Conservation (phyloP, 2,329 filamentous ascomycete species). For the Didymella keratinophila region DNA sequence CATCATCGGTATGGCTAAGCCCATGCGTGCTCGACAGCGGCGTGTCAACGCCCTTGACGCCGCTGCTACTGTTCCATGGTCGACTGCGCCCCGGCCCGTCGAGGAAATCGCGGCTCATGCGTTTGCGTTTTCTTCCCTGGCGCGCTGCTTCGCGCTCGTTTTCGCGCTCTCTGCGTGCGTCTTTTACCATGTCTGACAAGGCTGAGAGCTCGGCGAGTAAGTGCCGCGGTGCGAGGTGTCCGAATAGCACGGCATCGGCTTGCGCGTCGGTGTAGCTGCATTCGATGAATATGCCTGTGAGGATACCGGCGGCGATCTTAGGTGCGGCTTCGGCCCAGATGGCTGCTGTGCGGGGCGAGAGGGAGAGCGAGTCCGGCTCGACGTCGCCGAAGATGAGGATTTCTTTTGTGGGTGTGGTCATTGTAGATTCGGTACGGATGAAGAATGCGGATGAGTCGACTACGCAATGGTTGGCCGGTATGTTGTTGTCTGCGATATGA, state of each 20-base stretch:
- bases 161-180: constrained; percentile 52
- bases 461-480: constrained; percentile 63
- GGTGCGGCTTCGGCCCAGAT: constrained; percentile 91
- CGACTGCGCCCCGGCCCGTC: constrained; percentile 22
- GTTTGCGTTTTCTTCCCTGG: constrained; percentile 70
- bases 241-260: constrained; percentile 79
- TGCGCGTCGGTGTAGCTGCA: constrained; percentile 90
- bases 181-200: constrained; percentile 75
- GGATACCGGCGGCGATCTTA: constrained; percentile 75
- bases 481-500: constrained; percentile 18
- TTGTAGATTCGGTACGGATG: constrained; percentile 71
- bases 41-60: constrained; percentile 25
- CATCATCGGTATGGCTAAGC: constrained; percentile 32
- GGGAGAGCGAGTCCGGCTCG: constrained; percentile 85
- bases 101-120: constrained; percentile 54
- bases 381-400: constrained; percentile 95
- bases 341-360: constrained; percentile 78
- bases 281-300: constrained; percentile 90
- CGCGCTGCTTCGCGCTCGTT: constrained; percentile 42
- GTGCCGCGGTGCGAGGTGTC: constrained; percentile 85
- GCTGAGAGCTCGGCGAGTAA: constrained; percentile 78
- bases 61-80: constrained; percentile 20
- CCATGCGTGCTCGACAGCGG: constrained; percentile 18
- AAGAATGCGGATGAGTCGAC: constrained; percentile 95
- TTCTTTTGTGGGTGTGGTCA: constrained; percentile 60